Conservation (phyloP, 2,329 filamentous ascomycete genomes). For the Claviceps sp. region DNA sequence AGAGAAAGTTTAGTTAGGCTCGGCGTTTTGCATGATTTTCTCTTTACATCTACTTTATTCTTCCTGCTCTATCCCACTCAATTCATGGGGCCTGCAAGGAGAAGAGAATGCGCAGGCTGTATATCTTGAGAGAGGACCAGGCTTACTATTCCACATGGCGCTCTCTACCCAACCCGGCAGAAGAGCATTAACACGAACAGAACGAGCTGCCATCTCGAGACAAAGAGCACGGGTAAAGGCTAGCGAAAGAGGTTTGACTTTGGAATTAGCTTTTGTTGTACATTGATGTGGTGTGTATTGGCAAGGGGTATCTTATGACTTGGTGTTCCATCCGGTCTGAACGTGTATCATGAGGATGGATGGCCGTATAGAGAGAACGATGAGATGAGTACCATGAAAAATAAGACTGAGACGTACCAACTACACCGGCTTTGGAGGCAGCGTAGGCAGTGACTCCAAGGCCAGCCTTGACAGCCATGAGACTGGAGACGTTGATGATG, state of each 20-base stretch:
- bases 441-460: conserved; percentile 61
- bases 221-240: conserved; percentile 57
- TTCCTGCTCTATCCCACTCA: not conserved
- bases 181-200: conserved; percentile 66
- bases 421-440: conserved; percentile 66
- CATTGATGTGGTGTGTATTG: conserved; percentile 7
- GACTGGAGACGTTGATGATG: conserved; percentile 71
- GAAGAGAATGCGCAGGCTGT: not conserved
- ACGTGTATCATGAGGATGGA: not conserved
- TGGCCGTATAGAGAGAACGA: conserved; percentile 2
- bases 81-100: not conserved
- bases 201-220: conserved; percentile 43
- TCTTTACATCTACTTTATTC: not conserved
- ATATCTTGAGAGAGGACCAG: conserved; percentile 4
- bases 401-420: conserved; percentile 37
- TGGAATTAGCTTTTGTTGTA: not conserved
- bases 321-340: no score
- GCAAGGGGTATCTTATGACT: not conserved
- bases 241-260: conserved; percentile 17
- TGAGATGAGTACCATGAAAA: conserved; percentile 1
- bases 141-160: conserved; percentile 60
- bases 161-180: conserved; percentile 75
- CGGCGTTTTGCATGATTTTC: not conserved
- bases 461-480: conserved; percentile 57
- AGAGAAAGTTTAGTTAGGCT: conserved; percentile 22